phyloP scores from a whole-genome alignment of 805 yeast genomes.

The Wickerhamomyces alni region DNA sequence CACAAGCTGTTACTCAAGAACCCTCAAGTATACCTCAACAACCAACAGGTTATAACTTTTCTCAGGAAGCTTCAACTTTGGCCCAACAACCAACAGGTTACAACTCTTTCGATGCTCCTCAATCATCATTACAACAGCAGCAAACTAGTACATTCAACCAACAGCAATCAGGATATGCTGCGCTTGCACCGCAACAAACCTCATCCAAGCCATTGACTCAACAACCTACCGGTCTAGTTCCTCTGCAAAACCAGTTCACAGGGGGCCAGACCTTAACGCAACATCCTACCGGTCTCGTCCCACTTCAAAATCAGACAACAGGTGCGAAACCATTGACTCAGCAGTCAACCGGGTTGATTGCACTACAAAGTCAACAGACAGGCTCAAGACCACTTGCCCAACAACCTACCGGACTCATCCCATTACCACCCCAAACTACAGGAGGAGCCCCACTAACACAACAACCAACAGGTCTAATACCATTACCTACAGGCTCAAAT shows the following conservation, averaged over 20 bases:
- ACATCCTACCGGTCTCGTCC: conserved; percentile 19
- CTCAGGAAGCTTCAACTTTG: no score
- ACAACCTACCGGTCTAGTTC: conserved; percentile 51
- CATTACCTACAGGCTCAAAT: conserved; percentile 21
- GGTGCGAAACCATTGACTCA: conserved; percentile 3
- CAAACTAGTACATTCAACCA: neutral
- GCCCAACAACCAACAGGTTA: conserved; percentile 7
- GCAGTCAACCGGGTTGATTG: conserved; percentile 9
- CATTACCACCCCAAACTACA: conserved; percentile 24
- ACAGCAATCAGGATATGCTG: conserved; percentile 30
- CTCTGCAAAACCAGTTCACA: conserved; percentile 29
- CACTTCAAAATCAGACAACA: conserved; percentile 11
- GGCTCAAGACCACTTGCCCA: conserved; percentile 38
- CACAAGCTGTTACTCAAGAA: no score
- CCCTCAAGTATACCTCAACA: conserved; percentile 1
- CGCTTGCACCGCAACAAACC: conserved; percentile 26
- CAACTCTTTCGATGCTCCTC: neutral
- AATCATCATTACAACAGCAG: neutral
- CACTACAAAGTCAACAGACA: conserved; percentile 9
- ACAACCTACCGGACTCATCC: conserved; percentile 41
- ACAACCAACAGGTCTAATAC: conserved; percentile 61
- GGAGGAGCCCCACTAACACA: neutral
- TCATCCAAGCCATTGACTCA: conserved; percentile 1
- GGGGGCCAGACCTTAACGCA: neutral
- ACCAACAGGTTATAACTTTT: conserved; percentile 7